Evolutionary conservation across 805 yeast species (phyloP).

Genomic region (Candida qinlingensis): DNA sequence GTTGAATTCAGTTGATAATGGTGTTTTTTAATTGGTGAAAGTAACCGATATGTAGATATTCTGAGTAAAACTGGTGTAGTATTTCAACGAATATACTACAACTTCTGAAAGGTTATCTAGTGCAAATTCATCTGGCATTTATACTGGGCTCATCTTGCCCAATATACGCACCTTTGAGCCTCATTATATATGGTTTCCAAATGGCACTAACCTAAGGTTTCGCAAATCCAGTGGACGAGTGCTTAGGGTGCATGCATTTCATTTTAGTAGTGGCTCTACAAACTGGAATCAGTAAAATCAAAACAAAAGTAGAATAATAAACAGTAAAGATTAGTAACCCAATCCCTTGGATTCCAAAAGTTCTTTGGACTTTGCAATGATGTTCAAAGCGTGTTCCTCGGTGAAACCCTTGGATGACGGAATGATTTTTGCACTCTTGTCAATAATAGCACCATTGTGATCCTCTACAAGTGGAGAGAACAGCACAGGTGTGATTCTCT

Average conservation of each 20-base stretch:
- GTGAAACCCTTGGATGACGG: slow-evolving; percentile 26
- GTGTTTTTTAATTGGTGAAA: background rate
- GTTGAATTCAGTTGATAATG: background rate
- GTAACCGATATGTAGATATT: background rate
- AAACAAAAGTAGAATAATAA: no score
- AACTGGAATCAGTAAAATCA: no score
- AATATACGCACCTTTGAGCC: no score
- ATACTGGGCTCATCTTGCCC: no score
- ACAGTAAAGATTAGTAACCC: background rate
- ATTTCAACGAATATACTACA: background rate
- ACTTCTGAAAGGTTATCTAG: no score
- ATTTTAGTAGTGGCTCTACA: no score
- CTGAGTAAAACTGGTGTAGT: background rate
- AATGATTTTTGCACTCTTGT: slow-evolving; percentile 27
- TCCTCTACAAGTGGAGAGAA: slow-evolving; percentile 26
- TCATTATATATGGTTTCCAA: no score
- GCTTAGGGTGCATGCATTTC: no score
- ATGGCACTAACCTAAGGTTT: no score
- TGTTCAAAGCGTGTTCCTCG: slow-evolving; percentile 25
- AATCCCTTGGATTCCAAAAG: slow-evolving; percentile 19
- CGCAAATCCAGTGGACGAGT: no score
- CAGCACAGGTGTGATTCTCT: slow-evolving; percentile 27
- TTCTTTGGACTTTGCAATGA: slow-evolving; percentile 23
- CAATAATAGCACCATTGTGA: slow-evolving; percentile 27
- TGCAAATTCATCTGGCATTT: no score